Evolutionary conservation across 73 alveolate genomes (phyloP), one percentile per base, ranked within the genome.

Genomic region (Paramecium tetraurelia): DNA sequence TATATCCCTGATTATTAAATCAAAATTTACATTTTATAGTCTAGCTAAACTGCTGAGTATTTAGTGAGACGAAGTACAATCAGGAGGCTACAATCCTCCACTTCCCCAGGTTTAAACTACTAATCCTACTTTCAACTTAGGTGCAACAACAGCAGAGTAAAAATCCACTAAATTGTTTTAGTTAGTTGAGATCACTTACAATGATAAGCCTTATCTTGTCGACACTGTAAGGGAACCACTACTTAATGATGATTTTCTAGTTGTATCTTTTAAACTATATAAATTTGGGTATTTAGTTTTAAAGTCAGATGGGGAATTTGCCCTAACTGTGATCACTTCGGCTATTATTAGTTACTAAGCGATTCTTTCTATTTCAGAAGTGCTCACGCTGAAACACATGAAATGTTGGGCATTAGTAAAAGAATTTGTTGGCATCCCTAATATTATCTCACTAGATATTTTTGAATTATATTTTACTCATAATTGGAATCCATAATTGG

Each of bases 21-120:
- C 22, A 18, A 53, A 53, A 16, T 0, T 53, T 53, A 53, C 69
- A 33, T 75, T 36, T 14, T 31, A 35, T 75, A 75, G 38, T 75
- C 59, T 75, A 14, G 59, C 12, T 35, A 63, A 58, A 68, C 41
- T 86, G 31, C 44, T 58, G 35, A 40, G 11, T n/a, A 89, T 53
- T 31, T 29, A 59, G 20, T 14, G 53, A 0, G 72, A 33, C 7
- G 29, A 38, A 58, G 88, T 16, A 36, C 87, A 48, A 29, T 63
- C 46, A 50, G 80, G 41, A 24, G 59, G 41, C 7, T 58, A 9
- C 36, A 77, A 50, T 2, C 85, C 89, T 22, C 88, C 88, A 58
- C 59, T 63, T 22, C 93, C 93, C 93, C 93, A 86, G 5, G 88
- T 86, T 63, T 86, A 76, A 29, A 86, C 93, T 16, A 86, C 59